These are phyloP conservation scores for Populus nigra DNA, from an alignment of 345 rosid species.

Conservation along the genomic window DNA sequence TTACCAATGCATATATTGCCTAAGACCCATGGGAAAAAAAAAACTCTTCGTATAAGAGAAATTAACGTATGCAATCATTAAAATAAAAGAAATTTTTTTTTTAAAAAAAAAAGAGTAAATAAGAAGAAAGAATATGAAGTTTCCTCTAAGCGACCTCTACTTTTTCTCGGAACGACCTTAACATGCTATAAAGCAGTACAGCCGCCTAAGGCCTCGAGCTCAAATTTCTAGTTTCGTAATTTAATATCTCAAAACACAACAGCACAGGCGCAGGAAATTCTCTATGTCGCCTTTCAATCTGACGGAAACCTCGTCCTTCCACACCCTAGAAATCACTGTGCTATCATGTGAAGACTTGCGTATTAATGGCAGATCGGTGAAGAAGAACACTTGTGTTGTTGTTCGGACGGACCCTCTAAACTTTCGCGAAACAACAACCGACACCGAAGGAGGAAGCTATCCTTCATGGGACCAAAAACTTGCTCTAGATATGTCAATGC, in stretches of 20 bases:
- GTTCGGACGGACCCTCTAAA: conserved; percentile 7
- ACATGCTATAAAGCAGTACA: background rate
- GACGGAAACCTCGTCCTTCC: background rate
- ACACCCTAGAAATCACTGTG: background rate
- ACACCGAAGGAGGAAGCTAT: conserved; percentile 11
- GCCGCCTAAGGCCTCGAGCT: background rate
- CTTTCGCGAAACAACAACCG: conserved; percentile 5
- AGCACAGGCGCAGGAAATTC: background rate
- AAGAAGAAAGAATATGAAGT: background rate
- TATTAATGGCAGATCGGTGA: conserved; percentile 11
- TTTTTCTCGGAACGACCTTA: background rate
- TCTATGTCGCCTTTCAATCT: background rate
- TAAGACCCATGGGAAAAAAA: too few species aligned
- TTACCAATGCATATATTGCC: too few species aligned
- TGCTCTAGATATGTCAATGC: background rate
- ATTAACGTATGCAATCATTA: too few species aligned
- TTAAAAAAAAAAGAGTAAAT: too few species aligned
- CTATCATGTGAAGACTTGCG: conserved; percentile 25
- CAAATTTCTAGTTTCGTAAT: background rate
- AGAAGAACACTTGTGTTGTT: conserved; percentile 12
- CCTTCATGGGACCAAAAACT: conserved; percentile 25
- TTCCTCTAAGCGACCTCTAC: background rate
- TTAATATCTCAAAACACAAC: background rate
- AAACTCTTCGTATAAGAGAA: too few species aligned
- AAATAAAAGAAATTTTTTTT: too few species aligned